Conservation (phyloP, 2,329 filamentous ascomycete genomes). For the Penicillium digitatum region DNA sequence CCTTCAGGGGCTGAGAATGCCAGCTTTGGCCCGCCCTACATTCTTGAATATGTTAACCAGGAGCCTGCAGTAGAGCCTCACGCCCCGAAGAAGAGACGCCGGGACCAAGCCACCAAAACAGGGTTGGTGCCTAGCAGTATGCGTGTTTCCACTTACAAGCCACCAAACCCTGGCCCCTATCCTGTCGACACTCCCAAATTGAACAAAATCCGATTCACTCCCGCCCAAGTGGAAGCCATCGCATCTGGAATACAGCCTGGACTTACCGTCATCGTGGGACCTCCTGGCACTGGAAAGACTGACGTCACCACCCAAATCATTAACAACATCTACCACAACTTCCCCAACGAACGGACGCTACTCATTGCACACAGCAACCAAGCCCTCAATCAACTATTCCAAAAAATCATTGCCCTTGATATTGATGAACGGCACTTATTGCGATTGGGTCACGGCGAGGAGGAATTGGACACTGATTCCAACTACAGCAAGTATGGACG, state of each 20-base stretch:
- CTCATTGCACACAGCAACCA: constrained; percentile 97
- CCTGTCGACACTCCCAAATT: constrained; percentile 75
- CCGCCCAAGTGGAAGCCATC: constrained; percentile 87
- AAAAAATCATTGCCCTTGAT: constrained; percentile 93
- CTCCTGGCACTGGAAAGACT: constrained; percentile 97
- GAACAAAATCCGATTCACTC: constrained; percentile 83
- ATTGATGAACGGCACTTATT: constrained; percentile 94
- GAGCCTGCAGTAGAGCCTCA: constrained; percentile 48
- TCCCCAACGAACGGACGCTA: constrained; percentile 84
- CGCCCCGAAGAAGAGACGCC: constrained; percentile 81
- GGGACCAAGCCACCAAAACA: constrained; percentile 66
- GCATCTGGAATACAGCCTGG: constrained; percentile 91
- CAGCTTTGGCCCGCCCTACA: constrained; percentile 82
- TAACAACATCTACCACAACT: constrained; percentile 98
- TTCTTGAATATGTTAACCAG: constrained; percentile 65
- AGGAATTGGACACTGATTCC: constrained; percentile 79
- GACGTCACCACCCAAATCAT: constrained; percentile 98
- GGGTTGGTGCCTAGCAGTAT: constrained; percentile 63
- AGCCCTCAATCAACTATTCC: constrained; percentile 93
- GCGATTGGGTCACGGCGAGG: constrained; percentile 89
- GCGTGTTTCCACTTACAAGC: constrained; percentile 84
- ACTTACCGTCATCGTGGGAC: constrained; percentile 87
- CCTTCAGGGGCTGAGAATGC: constrained; percentile 66
- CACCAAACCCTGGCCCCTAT: constrained; percentile 85
- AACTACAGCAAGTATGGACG: constrained; percentile 93